Conservation (phyloP, 2,329 filamentous ascomycete genomes). For the Fusarium udum region DNA sequence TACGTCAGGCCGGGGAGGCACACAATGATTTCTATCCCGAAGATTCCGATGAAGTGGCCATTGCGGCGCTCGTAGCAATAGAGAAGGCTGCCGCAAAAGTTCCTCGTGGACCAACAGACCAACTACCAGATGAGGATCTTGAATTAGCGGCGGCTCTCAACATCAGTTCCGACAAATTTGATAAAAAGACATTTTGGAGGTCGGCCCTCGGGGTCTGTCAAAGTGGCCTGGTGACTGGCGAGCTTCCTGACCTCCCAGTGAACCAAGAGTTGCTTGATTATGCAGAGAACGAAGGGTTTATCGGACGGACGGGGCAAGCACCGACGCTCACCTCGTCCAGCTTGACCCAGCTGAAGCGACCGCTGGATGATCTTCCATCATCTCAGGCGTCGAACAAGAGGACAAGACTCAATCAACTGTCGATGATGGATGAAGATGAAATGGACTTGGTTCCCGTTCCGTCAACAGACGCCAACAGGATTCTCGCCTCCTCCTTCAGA, state of each 20-base stretch:
- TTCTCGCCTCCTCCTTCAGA: neutral
- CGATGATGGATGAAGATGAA: slow-evolving; percentile 1
- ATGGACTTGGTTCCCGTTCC: slow-evolving; percentile 23
- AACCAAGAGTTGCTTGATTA: slow-evolving; percentile 51
- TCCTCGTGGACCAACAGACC: neutral
- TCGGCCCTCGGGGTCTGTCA: slow-evolving; percentile 50
- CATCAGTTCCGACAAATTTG: slow-evolving; percentile 36
- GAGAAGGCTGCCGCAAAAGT: slow-evolving; percentile 16
- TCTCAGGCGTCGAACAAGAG: slow-evolving; percentile 11
- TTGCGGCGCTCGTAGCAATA: slow-evolving; percentile 39
- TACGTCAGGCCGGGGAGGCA: slow-evolving; percentile 57
- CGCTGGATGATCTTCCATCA: neutral
- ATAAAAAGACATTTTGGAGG: slow-evolving; percentile 8
- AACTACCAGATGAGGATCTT: neutral
- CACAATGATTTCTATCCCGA: slow-evolving; percentile 60
- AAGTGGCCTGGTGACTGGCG: slow-evolving; percentile 54
- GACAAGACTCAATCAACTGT: neutral
- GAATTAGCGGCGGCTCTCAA: neutral
- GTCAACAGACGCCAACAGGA: neutral
- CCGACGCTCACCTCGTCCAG: neutral
- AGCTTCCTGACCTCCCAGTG: slow-evolving; percentile 51
- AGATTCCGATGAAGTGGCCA: slow-evolving; percentile 63
- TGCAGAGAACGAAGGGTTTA: slow-evolving; percentile 51
- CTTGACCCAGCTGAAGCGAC: slow-evolving; percentile 18
- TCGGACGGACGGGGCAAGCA: slow-evolving; percentile 35